A percentile compares a stretch with the other conserved stretches of the same genome.
phyloP scores from a whole-genome alignment of 345 rosid genomes.

The Aethionema arabicum region DNA sequence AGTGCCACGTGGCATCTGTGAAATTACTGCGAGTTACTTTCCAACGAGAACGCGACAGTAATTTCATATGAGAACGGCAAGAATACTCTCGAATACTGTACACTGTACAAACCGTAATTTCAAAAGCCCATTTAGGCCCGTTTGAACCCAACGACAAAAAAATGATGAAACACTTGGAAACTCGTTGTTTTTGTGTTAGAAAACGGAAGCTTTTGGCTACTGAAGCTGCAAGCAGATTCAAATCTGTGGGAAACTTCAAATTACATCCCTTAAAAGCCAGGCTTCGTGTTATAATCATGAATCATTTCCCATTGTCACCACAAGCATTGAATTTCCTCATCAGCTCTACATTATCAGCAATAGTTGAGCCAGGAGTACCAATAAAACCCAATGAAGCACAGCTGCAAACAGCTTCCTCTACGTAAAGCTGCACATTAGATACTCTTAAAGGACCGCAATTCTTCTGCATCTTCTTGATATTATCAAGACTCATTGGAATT shows the following conservation, averaged over 20 bases:
- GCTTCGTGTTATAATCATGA: too few species aligned
- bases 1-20: conserved; percentile 11
- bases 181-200: neutral
- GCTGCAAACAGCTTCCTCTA: conserved; percentile 87
- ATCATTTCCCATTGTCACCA: conserved; percentile 18
- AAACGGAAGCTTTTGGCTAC: neutral
- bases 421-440: conserved; percentile 57
- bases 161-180: neutral
- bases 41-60: too few species aligned
- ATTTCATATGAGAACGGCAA: conserved; percentile 19
- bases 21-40: conserved; percentile 17
- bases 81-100: conserved; percentile 17
- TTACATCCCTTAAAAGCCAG: too few species aligned
- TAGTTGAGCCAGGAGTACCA: conserved; percentile 90
- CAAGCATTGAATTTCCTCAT: conserved; percentile 67
- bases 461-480: conserved; percentile 36
- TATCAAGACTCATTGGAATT: conserved; percentile 33
- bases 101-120: neutral
- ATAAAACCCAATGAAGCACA: conserved; percentile 92
- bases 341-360: conserved; percentile 73
- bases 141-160: neutral
- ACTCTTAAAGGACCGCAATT: conserved; percentile 45
- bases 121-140: conserved; percentile 1
- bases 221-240: too few species aligned
- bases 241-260: too few species aligned